Base-by-base conservation (phyloP, 2,329 filamentous ascomycete genomes). In the Elsinoe ampelina region DNA sequence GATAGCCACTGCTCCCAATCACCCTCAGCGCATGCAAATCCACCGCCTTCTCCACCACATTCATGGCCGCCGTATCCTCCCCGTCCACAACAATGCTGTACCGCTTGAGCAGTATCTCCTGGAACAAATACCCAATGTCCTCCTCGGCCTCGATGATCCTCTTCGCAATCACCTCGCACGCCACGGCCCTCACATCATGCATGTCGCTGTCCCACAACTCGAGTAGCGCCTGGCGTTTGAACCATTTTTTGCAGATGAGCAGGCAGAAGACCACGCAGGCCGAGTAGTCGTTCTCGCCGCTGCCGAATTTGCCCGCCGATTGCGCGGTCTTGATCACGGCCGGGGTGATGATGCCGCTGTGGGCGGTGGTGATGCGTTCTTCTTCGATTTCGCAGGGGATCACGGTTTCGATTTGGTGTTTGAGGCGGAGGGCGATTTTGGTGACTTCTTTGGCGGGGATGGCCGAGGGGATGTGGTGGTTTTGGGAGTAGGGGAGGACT, bases 181-280 rank as follows among this genome's bases (percentile, higher is more conserved):
- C 91, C 2, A 80, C 76, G 1, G 89, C 89, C 30, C 92, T 82
- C 36, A 93, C 75, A 41, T 84, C 74, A 68, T 95, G 89, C 38
- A 97, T 77, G 59, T 89, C 86, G 5, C 91, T 84, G 71, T 98
- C 92, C 89, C 92, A 98, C 1, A 97, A 81, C 76, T 98, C 93
- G 5, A 84, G 70, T 26, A 78, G 61, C 1, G 89, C 83, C 73
- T 97, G 91, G 60, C 82, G 82, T 67, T 82, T 84, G 72, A 96
- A 97, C 83, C 83, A 86, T 64, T 81, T 77, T 65, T 84, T 75
- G 64, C 82, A 83, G 7, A 95, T 81, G 2, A 96, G 78, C 57
- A 96, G 75, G 62, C 87, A 86, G 70, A 84, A 95, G 2, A 95
- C 86, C 3, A 97, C 87, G 64, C 91, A 96, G 10, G 85, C 81